Conservation (phyloP, 1,284 basidiomycete species). For the Sporisorium exsertum region DNA sequence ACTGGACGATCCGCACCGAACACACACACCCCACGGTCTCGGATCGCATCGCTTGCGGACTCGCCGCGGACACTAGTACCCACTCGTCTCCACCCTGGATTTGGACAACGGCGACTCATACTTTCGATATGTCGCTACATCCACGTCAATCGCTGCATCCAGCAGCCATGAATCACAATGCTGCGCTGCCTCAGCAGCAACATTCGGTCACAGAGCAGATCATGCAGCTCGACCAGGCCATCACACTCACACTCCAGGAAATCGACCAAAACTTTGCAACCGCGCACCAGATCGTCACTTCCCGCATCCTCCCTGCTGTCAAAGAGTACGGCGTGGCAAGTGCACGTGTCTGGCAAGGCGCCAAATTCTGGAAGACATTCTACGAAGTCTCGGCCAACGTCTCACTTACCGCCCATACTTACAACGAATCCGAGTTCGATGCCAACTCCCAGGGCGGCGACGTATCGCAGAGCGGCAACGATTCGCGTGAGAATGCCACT, state of each 20-base stretch:
- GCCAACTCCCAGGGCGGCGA: slow-evolving; percentile 45
- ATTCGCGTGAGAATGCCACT: slow-evolving; percentile 34
- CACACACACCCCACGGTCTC: background rate
- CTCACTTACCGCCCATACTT: slow-evolving; percentile 72
- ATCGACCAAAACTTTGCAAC: slow-evolving; percentile 93
- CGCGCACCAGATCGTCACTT: slow-evolving; percentile 87
- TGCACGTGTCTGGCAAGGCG: slow-evolving; percentile 86
- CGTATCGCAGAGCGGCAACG: slow-evolving; percentile 29
- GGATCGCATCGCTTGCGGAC: background rate
- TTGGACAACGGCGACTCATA: background rate
- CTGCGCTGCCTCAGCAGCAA: slow-evolving; percentile 35
- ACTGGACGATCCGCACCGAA: background rate
- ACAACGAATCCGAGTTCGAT: slow-evolving; percentile 42
- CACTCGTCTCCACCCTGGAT: too few relatives aligned
- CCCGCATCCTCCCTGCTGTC: slow-evolving; percentile 83
- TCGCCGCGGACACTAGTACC: background rate
- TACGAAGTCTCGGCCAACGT: slow-evolving; percentile 91
- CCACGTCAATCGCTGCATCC: slow-evolving; percentile 52
- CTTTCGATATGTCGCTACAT: slow-evolving; percentile 39
- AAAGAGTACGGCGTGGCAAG: slow-evolving; percentile 87
- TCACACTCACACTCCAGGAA: slow-evolving; percentile 83
- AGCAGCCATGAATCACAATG: slow-evolving; percentile 33
- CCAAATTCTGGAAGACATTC: slow-evolving; percentile 96
- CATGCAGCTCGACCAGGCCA: slow-evolving; percentile 94
- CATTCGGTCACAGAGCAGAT: slow-evolving; percentile 81